phyloP scores from a whole-genome alignment of 2,329 filamentous ascomycete species.

The Aspergillus ustus region DNA sequence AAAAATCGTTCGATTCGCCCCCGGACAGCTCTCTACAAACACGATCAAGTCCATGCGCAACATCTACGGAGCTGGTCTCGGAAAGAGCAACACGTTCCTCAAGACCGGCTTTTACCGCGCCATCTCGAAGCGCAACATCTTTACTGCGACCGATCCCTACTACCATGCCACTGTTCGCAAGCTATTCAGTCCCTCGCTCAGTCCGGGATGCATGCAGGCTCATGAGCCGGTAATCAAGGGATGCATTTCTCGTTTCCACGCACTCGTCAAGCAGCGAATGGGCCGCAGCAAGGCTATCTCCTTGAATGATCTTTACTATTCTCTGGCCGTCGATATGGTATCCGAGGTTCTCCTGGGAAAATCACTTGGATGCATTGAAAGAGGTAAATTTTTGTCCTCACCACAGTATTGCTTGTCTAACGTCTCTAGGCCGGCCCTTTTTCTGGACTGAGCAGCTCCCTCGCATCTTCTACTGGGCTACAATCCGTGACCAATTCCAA shows the following conservation, averaged over 20 bases:
- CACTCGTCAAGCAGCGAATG: constrained; percentile 19
- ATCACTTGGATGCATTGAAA: constrained; percentile 29
- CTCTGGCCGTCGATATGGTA: constrained; percentile 32
- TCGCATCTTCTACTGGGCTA: constrained; percentile 34
- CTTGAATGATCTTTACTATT: constrained; percentile 31
- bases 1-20: constrained; percentile 28
- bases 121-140: constrained; percentile 31
- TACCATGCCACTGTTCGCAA: constrained; percentile 31
- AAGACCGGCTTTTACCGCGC: constrained; percentile 31
- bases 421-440: constrained; percentile 20
- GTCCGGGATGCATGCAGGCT: constrained; percentile 26
- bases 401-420: no score
- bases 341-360: constrained; percentile 32
- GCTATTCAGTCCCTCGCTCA: constrained; percentile 31
- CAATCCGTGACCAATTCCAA: constrained; percentile 31
- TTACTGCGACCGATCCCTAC: constrained; percentile 29
- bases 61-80: constrained; percentile 28
- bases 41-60: constrained; percentile 29
- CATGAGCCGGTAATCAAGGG: constrained; percentile 28
- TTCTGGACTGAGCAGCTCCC: constrained; percentile 35
- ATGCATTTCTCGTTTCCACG: constrained; percentile 28
- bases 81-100: constrained; percentile 27
- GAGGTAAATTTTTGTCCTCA: no score
- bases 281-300: constrained; percentile 15
- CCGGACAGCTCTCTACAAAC: constrained; percentile 32